Evolutionary conservation across 768 basidiomycete genomes (phyloP).

Genomic region (Hirschioporus abietinus): DNA sequence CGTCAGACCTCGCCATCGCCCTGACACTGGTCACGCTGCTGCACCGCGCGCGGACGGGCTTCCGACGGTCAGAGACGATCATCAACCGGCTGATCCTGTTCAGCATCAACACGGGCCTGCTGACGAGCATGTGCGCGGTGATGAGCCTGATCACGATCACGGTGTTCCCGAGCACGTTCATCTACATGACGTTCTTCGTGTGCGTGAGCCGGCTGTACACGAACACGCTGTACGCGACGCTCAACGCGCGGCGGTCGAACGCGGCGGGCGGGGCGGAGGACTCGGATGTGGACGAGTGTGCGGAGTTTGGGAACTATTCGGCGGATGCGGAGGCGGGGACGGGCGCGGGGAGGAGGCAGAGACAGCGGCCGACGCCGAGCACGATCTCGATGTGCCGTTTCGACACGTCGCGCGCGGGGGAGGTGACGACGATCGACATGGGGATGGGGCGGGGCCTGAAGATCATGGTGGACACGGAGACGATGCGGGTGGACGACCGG

Average conservation of each 20-base stretch:
- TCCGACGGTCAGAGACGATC: conserved; percentile 9
- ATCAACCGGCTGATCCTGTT: conserved; percentile 11
- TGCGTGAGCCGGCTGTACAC: conserved; percentile 1
- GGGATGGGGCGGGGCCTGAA: not conserved
- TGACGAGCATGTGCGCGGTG: conserved; percentile 8
- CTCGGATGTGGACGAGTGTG: not conserved
- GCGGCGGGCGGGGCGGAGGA: not conserved
- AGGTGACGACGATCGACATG: not conserved
- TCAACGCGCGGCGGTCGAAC: not conserved
- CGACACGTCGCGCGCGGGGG: not conserved
- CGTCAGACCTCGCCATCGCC: conserved; percentile 4
- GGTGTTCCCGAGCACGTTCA: not conserved
- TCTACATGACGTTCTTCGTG: conserved; percentile 5
- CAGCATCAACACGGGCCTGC: conserved; percentile 11
- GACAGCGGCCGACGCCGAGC: not conserved
- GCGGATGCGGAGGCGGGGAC: not conserved
- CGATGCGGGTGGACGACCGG: not conserved
- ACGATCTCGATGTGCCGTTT: not conserved
- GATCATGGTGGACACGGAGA: not conserved
- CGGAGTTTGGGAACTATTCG: not conserved
- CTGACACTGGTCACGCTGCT: not conserved
- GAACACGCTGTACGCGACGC: not conserved
- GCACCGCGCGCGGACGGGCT: conserved; percentile 1
- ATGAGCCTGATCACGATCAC: conserved; percentile 4
- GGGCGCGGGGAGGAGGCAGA: not conserved